Conservation (phyloP, 192 early-diverging fungal genomes). For the Podila minutissima region DNA sequence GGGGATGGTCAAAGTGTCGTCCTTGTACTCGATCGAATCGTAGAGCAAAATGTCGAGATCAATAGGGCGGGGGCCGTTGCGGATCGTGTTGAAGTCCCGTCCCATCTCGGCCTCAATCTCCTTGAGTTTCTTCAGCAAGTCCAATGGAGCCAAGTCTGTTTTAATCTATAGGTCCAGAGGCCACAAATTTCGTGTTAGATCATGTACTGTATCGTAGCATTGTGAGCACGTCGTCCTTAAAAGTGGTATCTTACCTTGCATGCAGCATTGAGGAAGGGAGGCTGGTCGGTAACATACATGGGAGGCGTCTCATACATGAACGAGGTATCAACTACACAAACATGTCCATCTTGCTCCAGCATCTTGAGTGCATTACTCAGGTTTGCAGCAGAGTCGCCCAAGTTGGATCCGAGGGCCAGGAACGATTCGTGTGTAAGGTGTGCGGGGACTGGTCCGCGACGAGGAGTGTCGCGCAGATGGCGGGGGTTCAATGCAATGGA, state of each 20-base stretch:
- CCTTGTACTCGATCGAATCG: conserved; percentile 72
- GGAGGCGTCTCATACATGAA: conserved; percentile 97
- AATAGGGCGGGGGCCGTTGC: conserved; percentile 92
- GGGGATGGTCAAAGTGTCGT: conserved; percentile 83
- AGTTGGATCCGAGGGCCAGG: conserved; percentile 91
- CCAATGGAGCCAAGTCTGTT: conserved; percentile 80
- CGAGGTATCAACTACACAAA: conserved; percentile 84
- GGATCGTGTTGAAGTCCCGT: conserved; percentile 63
- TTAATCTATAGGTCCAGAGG: conserved; percentile 56
- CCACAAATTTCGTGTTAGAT: not conserved
- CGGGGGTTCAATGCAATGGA: conserved; percentile 21
- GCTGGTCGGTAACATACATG: conserved; percentile 96
- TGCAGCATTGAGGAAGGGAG: conserved; percentile 90
- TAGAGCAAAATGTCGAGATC: conserved; percentile 98
- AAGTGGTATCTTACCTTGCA: conserved; percentile 67
- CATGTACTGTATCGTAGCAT: too few species aligned
- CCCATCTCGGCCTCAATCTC: conserved; percentile 87
- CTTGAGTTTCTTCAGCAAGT: conserved; percentile 81
- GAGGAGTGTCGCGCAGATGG: conserved; percentile 6
- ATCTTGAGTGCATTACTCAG: conserved; percentile 76
- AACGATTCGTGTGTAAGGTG: conserved; percentile 69
- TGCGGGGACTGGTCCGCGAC: conserved; percentile 39
- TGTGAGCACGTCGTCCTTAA: too few species aligned
- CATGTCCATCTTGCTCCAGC: conserved; percentile 55
- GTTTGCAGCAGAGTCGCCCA: conserved; percentile 85